Base-by-base conservation (phyloP, 441 rosid genomes). In the Jatropha multifida region DNA sequence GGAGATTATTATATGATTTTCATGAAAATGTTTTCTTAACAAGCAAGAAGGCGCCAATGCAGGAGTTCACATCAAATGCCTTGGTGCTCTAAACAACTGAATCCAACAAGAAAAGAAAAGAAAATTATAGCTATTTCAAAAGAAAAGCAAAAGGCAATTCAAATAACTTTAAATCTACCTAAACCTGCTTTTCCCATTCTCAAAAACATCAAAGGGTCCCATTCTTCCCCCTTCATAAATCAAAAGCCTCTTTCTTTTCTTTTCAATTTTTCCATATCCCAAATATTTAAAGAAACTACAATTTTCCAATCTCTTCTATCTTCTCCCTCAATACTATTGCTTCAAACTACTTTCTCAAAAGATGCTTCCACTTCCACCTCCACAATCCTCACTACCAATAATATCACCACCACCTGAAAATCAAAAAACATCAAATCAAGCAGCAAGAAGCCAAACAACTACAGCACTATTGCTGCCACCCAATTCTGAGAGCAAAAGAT, bases 121-220 rank as follows among this genome's bases (percentile, higher is more conserved):
- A 17, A 2, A 54, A 54, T 13, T 4, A 17, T 13, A 54, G 58
- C 20, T 3, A 48, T 75, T 71, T 77, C 83, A 83, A 85, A 85
- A 77, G 82, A 79, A 69, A 68, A 63, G 32, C 32, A 32, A 85
- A 76, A 56, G 67, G 69, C 48, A 75, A 82, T 77, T 80, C 85
- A 81, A 83, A 75, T 52, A 65, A 55, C 81, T 76, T 77, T 79
- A 76, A 77, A 73, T 67, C 83, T 82, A 76, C 73, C 66, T 40
- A 26, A 68, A 69, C 60, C 75, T 79, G 68, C 88, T 88, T 86
- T 74, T 26, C n/a, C 74, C 69, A 70, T 54, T 88, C 77, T 83
- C 76, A 72, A 84, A 62, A 81, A 84, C 85, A 75, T 70, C 85
- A 80, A 44, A 71, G 70, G 73, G 86, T 83, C 72, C 88, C 87